Percentiles rank a stretch among this genome's conserved stretches.
Conservation (phyloP, 2,329 filamentous ascomycete genomes). For the Diaporthe sp. region DNA sequence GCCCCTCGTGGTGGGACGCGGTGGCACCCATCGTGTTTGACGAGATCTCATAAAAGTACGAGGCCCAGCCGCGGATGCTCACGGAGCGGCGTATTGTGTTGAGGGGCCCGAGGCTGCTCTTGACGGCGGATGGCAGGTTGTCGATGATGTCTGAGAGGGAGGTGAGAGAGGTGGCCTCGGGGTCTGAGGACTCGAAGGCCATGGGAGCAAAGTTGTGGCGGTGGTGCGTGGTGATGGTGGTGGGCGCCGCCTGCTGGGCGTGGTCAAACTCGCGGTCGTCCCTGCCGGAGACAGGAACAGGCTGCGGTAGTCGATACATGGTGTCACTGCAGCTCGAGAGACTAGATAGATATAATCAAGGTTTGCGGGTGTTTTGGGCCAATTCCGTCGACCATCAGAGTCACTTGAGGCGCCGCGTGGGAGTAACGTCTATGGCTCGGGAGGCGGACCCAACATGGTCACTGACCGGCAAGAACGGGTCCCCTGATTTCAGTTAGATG, state of each 20-base stretch:
- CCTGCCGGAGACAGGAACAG: neutral
- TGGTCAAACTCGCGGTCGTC: neutral
- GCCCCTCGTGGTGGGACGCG: conserved; percentile 7
- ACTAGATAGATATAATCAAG: neutral
- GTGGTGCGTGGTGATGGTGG: conserved; percentile 4
- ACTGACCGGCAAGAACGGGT: neutral
- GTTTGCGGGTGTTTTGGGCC: neutral
- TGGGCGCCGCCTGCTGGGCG: neutral
- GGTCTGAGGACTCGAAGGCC: conserved; percentile 21
- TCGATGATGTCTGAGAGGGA: conserved; percentile 34
- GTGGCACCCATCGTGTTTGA: conserved; percentile 26
- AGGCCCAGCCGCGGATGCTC: conserved; percentile 38
- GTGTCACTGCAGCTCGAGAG: neutral
- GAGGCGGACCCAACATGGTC: conserved; percentile 7
- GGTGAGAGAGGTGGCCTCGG: conserved; percentile 3
- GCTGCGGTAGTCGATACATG: conserved; percentile 15
- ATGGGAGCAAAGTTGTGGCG: conserved; percentile 29
- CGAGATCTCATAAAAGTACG: conserved; percentile 36
- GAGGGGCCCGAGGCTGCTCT: conserved; percentile 36
- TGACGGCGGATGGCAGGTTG: conserved; percentile 37
- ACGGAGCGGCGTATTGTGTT: conserved; percentile 36
- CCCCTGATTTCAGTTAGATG: neutral
- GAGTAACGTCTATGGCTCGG: neutral
- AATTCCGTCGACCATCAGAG: neutral
- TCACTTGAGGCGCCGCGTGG: conserved; percentile 7